phyloP scores from a whole-genome alignment of 2,329 filamentous ascomycete species.

The Achaetomium macrosporum region DNA sequence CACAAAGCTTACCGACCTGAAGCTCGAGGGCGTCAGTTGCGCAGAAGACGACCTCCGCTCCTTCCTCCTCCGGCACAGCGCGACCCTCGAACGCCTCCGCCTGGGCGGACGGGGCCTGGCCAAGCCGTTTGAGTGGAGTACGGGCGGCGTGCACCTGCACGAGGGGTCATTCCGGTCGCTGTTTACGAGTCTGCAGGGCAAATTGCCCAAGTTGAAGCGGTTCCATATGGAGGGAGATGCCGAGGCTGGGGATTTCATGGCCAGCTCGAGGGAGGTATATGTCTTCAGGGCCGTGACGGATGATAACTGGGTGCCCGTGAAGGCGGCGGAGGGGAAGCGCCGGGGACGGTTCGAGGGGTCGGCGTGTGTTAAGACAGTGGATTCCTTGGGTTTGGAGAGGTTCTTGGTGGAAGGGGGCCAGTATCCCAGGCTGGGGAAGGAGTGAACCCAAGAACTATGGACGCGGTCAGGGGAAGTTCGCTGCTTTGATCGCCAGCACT shows the following conservation, averaged over 20 bases:
- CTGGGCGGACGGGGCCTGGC: slow-evolving; percentile 41
- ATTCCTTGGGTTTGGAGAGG: slow-evolving; percentile 36
- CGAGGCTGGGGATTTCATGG: slow-evolving; percentile 35
- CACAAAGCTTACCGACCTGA: slow-evolving; percentile 35
- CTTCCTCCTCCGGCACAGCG: slow-evolving; percentile 38
- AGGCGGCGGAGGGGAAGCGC: slow-evolving; percentile 23
- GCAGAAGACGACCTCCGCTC: slow-evolving; percentile 39
- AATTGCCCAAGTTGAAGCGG: slow-evolving; percentile 35
- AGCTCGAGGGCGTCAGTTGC: slow-evolving; percentile 39
- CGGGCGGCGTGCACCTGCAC: slow-evolving; percentile 40
- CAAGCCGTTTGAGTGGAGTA: slow-evolving; percentile 34
- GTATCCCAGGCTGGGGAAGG: slow-evolving; percentile 29
- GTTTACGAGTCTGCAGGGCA: slow-evolving; percentile 35
- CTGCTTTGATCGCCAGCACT: too few relatives aligned
- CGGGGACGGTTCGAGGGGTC: slow-evolving; percentile 12
- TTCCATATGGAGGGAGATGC: slow-evolving; percentile 43
- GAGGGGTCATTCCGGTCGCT: slow-evolving; percentile 40
- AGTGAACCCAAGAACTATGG: not conserved
- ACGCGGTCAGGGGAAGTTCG: not conserved
- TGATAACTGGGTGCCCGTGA: slow-evolving; percentile 33
- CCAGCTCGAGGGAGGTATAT: slow-evolving; percentile 36
- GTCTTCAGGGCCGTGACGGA: slow-evolving; percentile 38
- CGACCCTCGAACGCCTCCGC: slow-evolving; percentile 36
- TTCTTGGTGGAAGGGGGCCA: slow-evolving; percentile 36
- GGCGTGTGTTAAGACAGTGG: slow-evolving; percentile 28